These are phyloP conservation scores for Talaromyces piceae DNA, from an alignment of 2,329 filamentous ascomycete species.

Conservation along the genomic window DNA sequence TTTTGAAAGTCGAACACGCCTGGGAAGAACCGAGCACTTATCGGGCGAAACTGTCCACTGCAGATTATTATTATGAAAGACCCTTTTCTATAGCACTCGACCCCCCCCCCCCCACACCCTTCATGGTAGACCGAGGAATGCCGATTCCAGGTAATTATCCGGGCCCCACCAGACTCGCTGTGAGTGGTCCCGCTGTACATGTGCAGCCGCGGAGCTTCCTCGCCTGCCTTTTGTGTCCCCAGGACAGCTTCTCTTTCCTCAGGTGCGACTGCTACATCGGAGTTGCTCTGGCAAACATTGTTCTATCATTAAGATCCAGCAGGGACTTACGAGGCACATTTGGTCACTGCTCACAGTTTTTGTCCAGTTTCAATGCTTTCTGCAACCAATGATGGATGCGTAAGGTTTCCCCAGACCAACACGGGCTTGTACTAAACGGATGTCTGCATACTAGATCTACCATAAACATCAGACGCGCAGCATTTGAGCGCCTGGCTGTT, in stretches of 20 bases:
- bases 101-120: too few species aligned
- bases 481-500: slow-evolving; percentile 38
- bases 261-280: too few species aligned
- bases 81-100: too few species aligned
- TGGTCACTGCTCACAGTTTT: background rate
- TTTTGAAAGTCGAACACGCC: too few species aligned
- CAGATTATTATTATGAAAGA: too few species aligned
- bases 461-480: slow-evolving; percentile 31
- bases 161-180: background rate
- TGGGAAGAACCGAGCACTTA: too few species aligned
- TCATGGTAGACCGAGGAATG: background rate
- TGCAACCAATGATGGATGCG: slow-evolving; percentile 20
- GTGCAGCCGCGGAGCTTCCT: background rate
- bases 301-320: background rate
- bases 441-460: slow-evolving; percentile 19
- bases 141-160: background rate
- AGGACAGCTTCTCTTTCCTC: too few species aligned
- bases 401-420: background rate
- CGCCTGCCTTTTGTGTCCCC: too few species aligned
- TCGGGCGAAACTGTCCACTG: too few species aligned
- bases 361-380: background rate
- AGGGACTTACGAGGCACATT: background rate
- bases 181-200: background rate
- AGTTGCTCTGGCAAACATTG: background rate
- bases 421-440: slow-evolving; percentile 3